These are phyloP conservation scores for Knoxia roxburghii DNA, from an alignment of 257 asterid genomes.

Conservation along the genomic window DNA sequence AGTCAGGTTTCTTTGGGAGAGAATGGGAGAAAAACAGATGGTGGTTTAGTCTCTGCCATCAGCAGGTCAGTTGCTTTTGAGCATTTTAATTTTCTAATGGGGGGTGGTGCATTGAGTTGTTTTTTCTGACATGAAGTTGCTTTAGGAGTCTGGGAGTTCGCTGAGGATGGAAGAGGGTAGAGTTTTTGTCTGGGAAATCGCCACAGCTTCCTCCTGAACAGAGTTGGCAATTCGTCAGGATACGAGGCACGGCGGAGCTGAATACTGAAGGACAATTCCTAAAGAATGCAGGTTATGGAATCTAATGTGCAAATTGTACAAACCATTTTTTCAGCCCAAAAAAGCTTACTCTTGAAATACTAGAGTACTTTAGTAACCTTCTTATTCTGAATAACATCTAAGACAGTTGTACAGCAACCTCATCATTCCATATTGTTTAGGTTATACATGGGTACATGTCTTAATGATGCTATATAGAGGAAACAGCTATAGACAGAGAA, in stretches of 20 bases:
- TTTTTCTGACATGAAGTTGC: constrained; percentile 11
- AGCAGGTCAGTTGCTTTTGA: constrained; percentile 20
- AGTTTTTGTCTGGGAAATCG: not conserved
- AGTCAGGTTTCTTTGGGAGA: constrained; percentile 23
- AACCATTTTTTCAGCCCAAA: constrained; percentile 9
- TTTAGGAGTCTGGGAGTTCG: constrained; percentile 28
- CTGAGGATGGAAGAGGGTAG: constrained; percentile 2
- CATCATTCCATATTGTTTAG: constrained; percentile 1
- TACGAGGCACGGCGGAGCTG: not conserved
- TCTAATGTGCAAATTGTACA: not conserved
- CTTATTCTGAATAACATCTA: too few species aligned
- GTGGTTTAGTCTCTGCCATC: constrained; percentile 12
- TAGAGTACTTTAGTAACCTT: not conserved
- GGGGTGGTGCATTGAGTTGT: not conserved
- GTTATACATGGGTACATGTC: constrained; percentile 6
- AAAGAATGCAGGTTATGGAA: not conserved
- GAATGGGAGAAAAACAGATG: constrained; percentile 20
- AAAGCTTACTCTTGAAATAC: not conserved
- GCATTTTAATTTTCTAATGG: not conserved
- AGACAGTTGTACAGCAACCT: constrained; percentile 20
- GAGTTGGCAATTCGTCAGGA: constrained; percentile 12
- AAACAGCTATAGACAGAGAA: not conserved
- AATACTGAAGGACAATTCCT: not conserved
- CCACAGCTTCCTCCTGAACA: not conserved
- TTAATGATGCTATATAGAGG: constrained; percentile 8